Base-by-base conservation (phyloP, 2,329 filamentous ascomycete species). In the Clarireedia hainanense region DNA sequence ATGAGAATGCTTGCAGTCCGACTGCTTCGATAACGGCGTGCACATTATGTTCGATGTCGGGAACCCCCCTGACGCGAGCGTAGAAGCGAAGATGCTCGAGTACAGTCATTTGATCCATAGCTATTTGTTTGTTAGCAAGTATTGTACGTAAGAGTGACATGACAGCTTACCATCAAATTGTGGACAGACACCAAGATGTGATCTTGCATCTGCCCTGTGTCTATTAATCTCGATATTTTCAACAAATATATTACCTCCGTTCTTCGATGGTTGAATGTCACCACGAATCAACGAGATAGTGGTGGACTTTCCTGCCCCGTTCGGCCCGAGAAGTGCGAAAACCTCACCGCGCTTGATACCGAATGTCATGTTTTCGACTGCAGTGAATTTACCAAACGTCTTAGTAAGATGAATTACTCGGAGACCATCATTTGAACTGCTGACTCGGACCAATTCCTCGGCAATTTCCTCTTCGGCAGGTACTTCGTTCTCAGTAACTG, bases 101-200 rank as follows among this genome's bases (percentile, higher is more conserved):
- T 0, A 95, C 90, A 0, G 91, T 95, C 89, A 96, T 91, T 52
- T 85, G 80, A 70, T 96, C 92, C 74, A 95, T 86, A 7, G 91
- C 91, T 61, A 40, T 42, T 34, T 4, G n/a, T 10, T 45, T 12
- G 20, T 20, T 20, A 45, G 20, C 5, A 45, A 24, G 6, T 45
- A 24, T 30, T 10, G 6, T 40, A 24, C n/a, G n/a, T 20, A n/a
- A 9, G 34, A 7, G 6, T 7, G 26, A 47, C 39, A 45, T n/a
- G n/a, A 24, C 6, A 27, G 54, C 60, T 15, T 57, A 61, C 59
- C 65, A 66, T 91, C 87, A 63, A 88, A 86, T 69, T 91, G 91
- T 0, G 92, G 91, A 65, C 91, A 96, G 0, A 96, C 91, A n/a
- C 92, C 92, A 0, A 96, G 79, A 63, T 90, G 81, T 1, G 80